phyloP scores from a whole-genome alignment of 179 eudicot genomes.

The Sideroxylon spinosum region DNA sequence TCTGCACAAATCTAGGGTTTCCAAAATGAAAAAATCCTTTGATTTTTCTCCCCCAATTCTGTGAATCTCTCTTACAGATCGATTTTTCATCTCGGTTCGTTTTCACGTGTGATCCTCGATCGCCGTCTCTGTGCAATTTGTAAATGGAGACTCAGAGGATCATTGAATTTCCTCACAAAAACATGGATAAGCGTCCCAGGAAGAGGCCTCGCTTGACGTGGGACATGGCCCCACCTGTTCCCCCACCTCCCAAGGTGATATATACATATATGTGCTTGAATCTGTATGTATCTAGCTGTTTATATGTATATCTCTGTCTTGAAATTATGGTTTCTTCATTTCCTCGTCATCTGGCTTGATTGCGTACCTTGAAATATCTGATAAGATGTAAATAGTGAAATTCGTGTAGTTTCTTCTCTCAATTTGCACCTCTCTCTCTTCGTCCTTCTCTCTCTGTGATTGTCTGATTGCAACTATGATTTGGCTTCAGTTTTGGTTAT shows the following conservation, averaged over 20 bases:
- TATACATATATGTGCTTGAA: neutral
- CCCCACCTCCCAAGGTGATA: slow-evolving; percentile 35
- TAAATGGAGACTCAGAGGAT: slow-evolving; percentile 57
- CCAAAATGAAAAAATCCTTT: neutral
- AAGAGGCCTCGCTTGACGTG: slow-evolving; percentile 60
- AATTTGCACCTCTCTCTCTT: neutral
- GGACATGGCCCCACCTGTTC: slow-evolving; percentile 47
- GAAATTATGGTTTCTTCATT: too few species aligned
- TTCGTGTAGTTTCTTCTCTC: neutral
- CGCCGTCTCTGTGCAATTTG: neutral
- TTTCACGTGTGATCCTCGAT: neutral
- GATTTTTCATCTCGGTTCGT: neutral
- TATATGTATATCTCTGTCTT: neutral
- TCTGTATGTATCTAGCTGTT: neutral
- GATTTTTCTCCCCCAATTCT: neutral
- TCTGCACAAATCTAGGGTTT: slow-evolving; percentile 17
- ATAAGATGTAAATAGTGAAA: neutral
- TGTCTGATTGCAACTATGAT: neutral
- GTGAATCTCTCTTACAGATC: neutral
- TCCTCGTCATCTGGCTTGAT: too few species aligned
- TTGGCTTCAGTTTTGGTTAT: neutral
- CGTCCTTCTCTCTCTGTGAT: neutral
- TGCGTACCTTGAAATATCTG: too few species aligned
- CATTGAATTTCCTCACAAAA: slow-evolving; percentile 42
- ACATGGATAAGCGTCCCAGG: slow-evolving; percentile 57